Conservation (phyloP, 2,329 filamentous ascomycete species). For the Pyrenophora teres region DNA sequence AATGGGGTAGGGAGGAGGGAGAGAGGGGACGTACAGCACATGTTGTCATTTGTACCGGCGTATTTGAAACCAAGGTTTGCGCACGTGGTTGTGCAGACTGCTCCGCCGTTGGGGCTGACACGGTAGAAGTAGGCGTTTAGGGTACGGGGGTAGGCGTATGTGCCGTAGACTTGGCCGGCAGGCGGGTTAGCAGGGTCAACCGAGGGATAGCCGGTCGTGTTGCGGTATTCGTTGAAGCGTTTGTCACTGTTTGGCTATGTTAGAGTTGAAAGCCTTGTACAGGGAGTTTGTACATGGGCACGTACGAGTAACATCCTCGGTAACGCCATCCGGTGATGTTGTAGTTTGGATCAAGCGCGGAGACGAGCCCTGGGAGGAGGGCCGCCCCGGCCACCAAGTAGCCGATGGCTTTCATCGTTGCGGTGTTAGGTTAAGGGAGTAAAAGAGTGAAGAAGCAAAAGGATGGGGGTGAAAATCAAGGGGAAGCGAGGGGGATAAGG, state of each 20-base stretch:
- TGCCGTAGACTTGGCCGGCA: background rate
- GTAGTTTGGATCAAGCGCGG: slow-evolving; percentile 6
- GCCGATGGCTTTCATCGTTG: slow-evolving; percentile 23
- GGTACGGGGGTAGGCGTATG: slow-evolving; percentile 4
- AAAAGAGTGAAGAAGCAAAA: background rate
- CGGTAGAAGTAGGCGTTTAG: slow-evolving; percentile 5
- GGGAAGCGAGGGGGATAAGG: background rate
- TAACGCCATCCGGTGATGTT: slow-evolving; percentile 16
- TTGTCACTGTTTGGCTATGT: background rate
- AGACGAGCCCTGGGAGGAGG: slow-evolving; percentile 9
- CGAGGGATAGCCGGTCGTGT: background rate
- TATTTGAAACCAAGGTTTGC: slow-evolving; percentile 4
- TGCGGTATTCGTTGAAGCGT: background rate
- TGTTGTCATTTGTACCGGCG: slow-evolving; percentile 20
- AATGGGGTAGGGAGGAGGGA: background rate
- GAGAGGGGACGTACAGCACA: slow-evolving; percentile 19
- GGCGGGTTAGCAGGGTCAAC: background rate
- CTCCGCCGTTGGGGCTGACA: slow-evolving; percentile 10
- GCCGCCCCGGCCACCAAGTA: slow-evolving; percentile 22
- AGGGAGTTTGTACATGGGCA: background rate
- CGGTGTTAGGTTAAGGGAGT: background rate
- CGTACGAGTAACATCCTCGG: slow-evolving; percentile 24
- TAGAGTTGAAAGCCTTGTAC: background rate
- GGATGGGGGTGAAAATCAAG: too few relatives aligned
- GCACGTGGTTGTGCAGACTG: slow-evolving; percentile 9